Evolutionary conservation across 2,329 filamentous ascomycete genomes (phyloP), one percentile per base, ranked within the genome.

Genomic region (Ilyonectria mors-panacis): DNA sequence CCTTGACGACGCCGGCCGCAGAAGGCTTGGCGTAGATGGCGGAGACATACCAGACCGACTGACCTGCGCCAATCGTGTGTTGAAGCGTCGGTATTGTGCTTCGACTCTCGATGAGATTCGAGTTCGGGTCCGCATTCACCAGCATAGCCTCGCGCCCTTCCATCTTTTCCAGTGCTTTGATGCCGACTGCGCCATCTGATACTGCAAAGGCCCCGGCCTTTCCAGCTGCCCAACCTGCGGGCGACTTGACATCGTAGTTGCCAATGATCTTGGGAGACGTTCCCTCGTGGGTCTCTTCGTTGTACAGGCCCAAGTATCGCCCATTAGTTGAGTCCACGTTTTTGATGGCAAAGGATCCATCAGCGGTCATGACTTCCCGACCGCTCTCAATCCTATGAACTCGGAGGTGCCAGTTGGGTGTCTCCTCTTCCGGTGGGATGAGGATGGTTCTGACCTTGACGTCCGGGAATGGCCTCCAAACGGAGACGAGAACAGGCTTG

Each of bases 71-170:
- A 39, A 94, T 78, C 28, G 88, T 89, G 69, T 87, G 85, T 76
- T 90, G 88, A 74, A 95, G 79, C 33, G 91, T 91, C 26, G 93
- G 93, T 72, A 95, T 87, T 47, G 92, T 85, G 4, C 91, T 94
- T 65, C 93, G 83, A 65, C 90, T 89, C 81, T 94, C 90, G 2
- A 94, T 85, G 37, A 95, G 81, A 79, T 95, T 95, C 54, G 91
- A 92, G 81, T 95, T 94, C 7, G 93, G 92, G 77, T 95, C 93
- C 12, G 92, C 91, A 64, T 94, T 90, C 54, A 94, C 88, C 28
- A 94, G 84, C 76, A 87, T 90, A 3, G 92, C 92, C 60, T 79
- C 81, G 21, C 91, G 84, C 15, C 77, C 80, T 8, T 81, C 82
- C 9, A 77, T 81, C 1, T 84, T 83, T 75, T 84, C 92, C 62